These are phyloP conservation scores for Gossypium laxum DNA, from an alignment of 441 rosid species.

Conservation along the genomic window DNA sequence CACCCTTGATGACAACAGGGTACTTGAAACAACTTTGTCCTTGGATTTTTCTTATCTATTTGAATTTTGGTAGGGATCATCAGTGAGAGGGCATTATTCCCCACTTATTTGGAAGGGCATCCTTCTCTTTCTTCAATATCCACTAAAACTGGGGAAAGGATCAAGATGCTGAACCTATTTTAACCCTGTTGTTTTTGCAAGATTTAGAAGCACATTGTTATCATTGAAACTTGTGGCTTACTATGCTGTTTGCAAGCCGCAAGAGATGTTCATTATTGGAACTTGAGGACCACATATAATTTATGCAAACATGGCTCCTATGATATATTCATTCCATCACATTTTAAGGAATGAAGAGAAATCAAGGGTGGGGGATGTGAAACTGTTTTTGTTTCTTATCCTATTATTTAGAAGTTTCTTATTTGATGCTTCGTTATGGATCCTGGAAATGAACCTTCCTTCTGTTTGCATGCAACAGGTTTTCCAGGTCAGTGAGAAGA, in stretches of 20 bases:
- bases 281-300: background rate
- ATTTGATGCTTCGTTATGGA: background rate
- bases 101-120: background rate
- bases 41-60: conserved; percentile 13
- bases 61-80: conserved; percentile 5
- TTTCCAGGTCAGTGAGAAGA: conserved; percentile 61
- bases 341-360: background rate
- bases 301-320: background rate
- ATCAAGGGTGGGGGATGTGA: background rate
- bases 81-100: background rate
- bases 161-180: background rate
- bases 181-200: background rate
- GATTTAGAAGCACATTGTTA: background rate
- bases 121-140: background rate
- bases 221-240: background rate
- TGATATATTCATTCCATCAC: background rate
- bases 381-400: background rate
- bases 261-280: background rate
- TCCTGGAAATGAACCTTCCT: conserved; percentile 4
- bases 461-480: conserved; percentile 43
- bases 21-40: conserved; percentile 21
- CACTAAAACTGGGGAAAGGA: background rate
- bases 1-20: conserved; percentile 84
- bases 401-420: background rate
- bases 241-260: background rate